Percentiles rank a stretch among this genome's conserved stretches.
phyloP scores from a whole-genome alignment of 1,139 yeast genomes.

The Suhomyces taliae region DNA sequence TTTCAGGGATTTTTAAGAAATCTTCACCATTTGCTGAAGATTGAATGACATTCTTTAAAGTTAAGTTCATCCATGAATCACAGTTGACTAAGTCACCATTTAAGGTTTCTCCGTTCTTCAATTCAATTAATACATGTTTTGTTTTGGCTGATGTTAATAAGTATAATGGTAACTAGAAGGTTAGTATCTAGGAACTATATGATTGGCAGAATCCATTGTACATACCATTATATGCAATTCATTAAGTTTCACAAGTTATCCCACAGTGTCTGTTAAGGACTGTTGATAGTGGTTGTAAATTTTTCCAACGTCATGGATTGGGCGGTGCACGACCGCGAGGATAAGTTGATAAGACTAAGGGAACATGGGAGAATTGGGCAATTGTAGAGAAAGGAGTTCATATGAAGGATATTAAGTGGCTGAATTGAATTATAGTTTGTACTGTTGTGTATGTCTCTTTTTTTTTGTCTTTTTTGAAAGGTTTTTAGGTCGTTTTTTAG shows the following conservation, averaged over 20 bases:
- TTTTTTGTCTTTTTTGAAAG: too few relatives aligned
- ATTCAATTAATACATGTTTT: conserved; percentile 83
- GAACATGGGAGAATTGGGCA: too few relatives aligned
- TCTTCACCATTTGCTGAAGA: conserved; percentile 67
- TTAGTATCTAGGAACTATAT: conserved; percentile 18
- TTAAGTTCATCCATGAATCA: conserved; percentile 95
- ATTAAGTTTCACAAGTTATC: conserved; percentile 1
- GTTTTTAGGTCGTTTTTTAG: too few relatives aligned
- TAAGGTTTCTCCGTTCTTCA: conserved; percentile 88
- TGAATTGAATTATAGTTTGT: too few relatives aligned
- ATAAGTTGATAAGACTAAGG: too few relatives aligned
- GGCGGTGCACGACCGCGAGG: conserved; percentile 4
- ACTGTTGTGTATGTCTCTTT: too few relatives aligned
- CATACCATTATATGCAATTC: conserved; percentile 12
- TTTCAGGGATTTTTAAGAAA: conserved; percentile 69
- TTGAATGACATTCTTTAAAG: conserved; percentile 75
- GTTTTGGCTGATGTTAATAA: conserved; percentile 89
- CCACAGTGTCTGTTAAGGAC: too few relatives aligned
- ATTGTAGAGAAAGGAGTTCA: too few relatives aligned
- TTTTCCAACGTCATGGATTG: conserved; percentile 8
- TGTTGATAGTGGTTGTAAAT: conserved; percentile 4
- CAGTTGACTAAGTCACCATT: conserved; percentile 85
- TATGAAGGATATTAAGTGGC: too few relatives aligned
- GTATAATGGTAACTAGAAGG: conserved; percentile 75
- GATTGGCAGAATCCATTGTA: not conserved